Base-by-base conservation (phyloP, 2,329 filamentous ascomycete genomes). In the Talaromyces islandicus region DNA sequence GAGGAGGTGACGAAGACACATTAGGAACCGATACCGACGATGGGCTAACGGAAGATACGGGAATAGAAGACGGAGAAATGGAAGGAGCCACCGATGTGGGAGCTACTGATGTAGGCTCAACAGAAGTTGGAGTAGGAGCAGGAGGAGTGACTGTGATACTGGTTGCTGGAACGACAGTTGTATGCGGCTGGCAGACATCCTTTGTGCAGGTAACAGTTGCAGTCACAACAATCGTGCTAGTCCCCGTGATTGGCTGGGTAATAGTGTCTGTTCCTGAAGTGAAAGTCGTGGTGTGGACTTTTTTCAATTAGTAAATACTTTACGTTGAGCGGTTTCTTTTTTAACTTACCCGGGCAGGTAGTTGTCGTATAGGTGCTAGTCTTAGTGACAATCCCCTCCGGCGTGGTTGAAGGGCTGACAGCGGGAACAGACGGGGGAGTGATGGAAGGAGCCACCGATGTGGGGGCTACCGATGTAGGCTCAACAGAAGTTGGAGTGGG, bases 301-400 rank as follows among this genome's bases (percentile, higher is more conserved):
- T n/a, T 14, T 52, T 52, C 12, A 52, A 29, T 52, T 52, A 52
- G 48, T 52, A 29, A 29, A 52, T 25, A 1, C 6, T 29, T 29
- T 5, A 29, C 17, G 1, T 27, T 17, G 48, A 46, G 17, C 24
- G n/a, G n/a, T n/a, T n/a, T 19, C 19, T 24, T 35, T 7, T 27
- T 17, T 46, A 56, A 54, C 60, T 30, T 53, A 62, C 60, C 57
- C 24, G 60, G 60, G 52, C 60, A 62, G 12, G 60, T 62, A 46
- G 60, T 62, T 7, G 60, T 62, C 27, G 60, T 62, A 30, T 62
- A 62, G 10, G 58, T 62, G 27, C 54, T 56, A 19, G 58, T 62
- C 21, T 35, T 48, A 14, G 38, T 57, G 24, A 48, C 48, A 29
- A 52, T 21, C 2, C 29, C 48, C 25, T 52, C 48, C 17, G 48